phyloP scores from a whole-genome alignment of 495 filamentous ascomycete genomes.

The Aspergillus sclerotiicarbonarius region DNA sequence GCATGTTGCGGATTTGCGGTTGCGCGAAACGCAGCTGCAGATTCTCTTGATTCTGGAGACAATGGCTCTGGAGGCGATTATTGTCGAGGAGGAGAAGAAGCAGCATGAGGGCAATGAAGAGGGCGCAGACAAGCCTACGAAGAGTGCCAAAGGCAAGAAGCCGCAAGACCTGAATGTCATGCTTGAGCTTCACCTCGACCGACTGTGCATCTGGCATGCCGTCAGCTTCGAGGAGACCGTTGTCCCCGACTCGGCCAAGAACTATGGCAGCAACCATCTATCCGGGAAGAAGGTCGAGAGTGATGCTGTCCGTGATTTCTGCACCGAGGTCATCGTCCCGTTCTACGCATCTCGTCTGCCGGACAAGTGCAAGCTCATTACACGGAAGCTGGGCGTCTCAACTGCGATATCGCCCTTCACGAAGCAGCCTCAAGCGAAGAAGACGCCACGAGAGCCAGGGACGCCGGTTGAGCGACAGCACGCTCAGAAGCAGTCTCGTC shows the following conservation, averaged over 20 bases:
- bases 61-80: slow-evolving; percentile 62
- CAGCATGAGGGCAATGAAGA: slow-evolving; percentile 22
- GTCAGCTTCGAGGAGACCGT: slow-evolving; percentile 52
- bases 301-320: slow-evolving; percentile 73
- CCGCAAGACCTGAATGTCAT: slow-evolving; percentile 57
- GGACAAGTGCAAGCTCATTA: slow-evolving; percentile 73
- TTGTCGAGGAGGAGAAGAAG: slow-evolving; percentile 33
- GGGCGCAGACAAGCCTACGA: slow-evolving; percentile 34
- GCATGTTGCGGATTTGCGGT: slow-evolving; percentile 63
- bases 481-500: slow-evolving; percentile 48
- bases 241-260: slow-evolving; percentile 30
- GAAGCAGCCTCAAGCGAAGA: slow-evolving; percentile 26
- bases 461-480: slow-evolving; percentile 53
- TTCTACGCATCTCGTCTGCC: slow-evolving; percentile 88
- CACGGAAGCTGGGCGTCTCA: slow-evolving; percentile 82
- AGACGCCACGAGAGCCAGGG: slow-evolving; percentile 49
- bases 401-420: slow-evolving; percentile 56
- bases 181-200: slow-evolving; percentile 83
- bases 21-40: slow-evolving; percentile 83
- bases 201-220: slow-evolving; percentile 97
- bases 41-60: slow-evolving; percentile 89
- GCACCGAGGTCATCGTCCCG: slow-evolving; percentile 86
- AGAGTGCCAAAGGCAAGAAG: slow-evolving; percentile 49
- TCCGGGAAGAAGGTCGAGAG: slow-evolving; percentile 47
- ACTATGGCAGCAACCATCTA: slow-evolving; percentile 29